Evolutionary conservation across 139 green algal genomes (phyloP), one percentile per base, ranked within the genome.

Genomic region (Tetraselmis striata): DNA sequence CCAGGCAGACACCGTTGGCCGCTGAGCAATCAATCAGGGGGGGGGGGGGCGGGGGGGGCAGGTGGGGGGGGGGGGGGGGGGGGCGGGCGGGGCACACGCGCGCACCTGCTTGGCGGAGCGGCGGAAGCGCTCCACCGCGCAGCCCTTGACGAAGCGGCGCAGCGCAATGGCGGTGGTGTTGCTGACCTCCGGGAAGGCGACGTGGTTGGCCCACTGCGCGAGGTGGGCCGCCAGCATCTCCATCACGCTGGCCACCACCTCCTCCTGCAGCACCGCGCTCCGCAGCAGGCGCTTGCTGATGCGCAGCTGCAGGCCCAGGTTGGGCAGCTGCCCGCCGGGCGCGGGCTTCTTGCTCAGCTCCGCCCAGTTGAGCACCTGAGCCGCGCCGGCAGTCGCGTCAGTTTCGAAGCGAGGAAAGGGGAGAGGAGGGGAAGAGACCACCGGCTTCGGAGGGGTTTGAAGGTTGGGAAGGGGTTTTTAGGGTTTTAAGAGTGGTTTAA

Each of bases 151-250:
- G 81, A 98, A 98, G n/a, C 85, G 77, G 1, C 93, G 84, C 83
- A 98, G 91, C 25, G 90, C 81, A 75, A 91, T 79, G 27, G 88
- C 30, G 5, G 90, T 81, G 75, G 96, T 82, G 89, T 95, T 91
- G 0, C 91, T 79, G 23, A 98, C 88, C 91, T 98, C 96, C 22
- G 96, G 96, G 84, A 99, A 98, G 30, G 93, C 88, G 18, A 94
- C 81, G 86, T 82, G 88, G 83, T 89, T 92, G 29, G 90, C 83
- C 93, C 94, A 98, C 81, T 95, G 88, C 1, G 90, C 77, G 32
- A 98, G 86, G 86, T 98, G 93, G 1, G 94, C 90, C 1, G 89
- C 84, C 82, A 98, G 88, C 32, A 95, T 82, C 88, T 97, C 91
- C 79, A 97, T 67, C 28, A 93, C 87, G 76, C 76, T 29, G 23